Base-by-base conservation (phyloP, 2,329 filamentous ascomycete genomes). In the Diaporthe citrichinensis region DNA sequence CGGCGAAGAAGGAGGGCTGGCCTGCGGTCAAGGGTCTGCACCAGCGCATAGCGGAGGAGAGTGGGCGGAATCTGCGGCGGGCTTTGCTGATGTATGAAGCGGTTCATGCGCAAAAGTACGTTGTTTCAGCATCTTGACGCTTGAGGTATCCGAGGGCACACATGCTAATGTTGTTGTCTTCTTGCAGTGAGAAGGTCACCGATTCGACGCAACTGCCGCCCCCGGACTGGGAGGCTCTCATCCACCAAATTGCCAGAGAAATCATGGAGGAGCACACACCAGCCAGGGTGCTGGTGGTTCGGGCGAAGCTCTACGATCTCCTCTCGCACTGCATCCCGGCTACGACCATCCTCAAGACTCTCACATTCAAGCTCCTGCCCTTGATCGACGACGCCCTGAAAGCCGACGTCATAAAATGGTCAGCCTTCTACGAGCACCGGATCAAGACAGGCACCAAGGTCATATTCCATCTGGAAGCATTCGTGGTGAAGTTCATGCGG, bases 401-500 rank as follows among this genome's bases (percentile, higher is more conserved):
- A 84, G 92, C 94, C 2, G 96, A 99, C 74, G 93, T 99, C 6
- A 94, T 99, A 79, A 95, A 94, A 82, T 99, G 97, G 97, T 94
- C 95, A 6, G 96, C 97, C 0, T 98, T 98, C 81, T 99, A 98
- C 84, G 97, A 99, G 85, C 97, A 99, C 84, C 91, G 97, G 77
- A 94, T 98, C 85, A 94, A 94, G 83, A 94, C 94, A 79, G 97
- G 97, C 71, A 95, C 90, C 76, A 99, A 99, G 89, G 94, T 98
- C 75, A 98, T 99, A 78, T 99, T 99, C 85, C 97, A 99, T 82
- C 87, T 99, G 5, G 97, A 99, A 85, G 97, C 97, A 4, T 99
- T 99, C 85, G 97, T 99, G 75, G 96, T 96, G 75, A 98, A 98
- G 87, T 98, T 98, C 83, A 98, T 99, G 96, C 92, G 96, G 80